Conservation (phyloP, 768 basidiomycete species). For the Termitomyces heimii region DNA sequence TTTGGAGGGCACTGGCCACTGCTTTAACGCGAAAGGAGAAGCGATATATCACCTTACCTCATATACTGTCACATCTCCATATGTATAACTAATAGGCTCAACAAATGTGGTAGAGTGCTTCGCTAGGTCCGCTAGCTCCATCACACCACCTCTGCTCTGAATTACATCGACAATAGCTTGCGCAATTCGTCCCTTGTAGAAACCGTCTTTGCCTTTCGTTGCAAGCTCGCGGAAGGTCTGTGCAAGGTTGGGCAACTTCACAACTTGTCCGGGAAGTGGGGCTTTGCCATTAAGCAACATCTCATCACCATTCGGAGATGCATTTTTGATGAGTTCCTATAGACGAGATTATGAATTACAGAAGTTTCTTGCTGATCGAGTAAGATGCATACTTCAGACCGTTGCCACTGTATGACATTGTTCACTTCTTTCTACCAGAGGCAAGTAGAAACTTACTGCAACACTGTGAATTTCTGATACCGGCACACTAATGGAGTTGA, state of each 20-base stretch:
- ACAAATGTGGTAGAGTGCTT: constrained; percentile 74
- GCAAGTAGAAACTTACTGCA: constrained; percentile 31
- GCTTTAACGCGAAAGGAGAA: neutral
- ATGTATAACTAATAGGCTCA: constrained; percentile 89
- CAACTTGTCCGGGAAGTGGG: constrained; percentile 80
- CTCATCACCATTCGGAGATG: constrained; percentile 80
- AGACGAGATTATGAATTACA: constrained; percentile 1
- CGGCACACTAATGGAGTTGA: constrained; percentile 51
- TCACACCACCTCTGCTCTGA: constrained; percentile 81
- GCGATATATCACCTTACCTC: constrained; percentile 50
- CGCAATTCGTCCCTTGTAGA: constrained; percentile 89
- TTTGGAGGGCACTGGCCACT: constrained; percentile 80
- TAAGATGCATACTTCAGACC: constrained; percentile 40
- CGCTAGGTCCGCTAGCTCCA: constrained; percentile 94
- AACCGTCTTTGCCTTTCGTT: constrained; percentile 82
- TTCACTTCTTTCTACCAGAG: constrained; percentile 1
- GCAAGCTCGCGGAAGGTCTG: constrained; percentile 78
- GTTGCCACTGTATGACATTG: constrained; percentile 38
- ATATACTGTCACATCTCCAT: constrained; percentile 81
- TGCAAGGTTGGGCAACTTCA: constrained; percentile 77
- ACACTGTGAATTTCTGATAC: constrained; percentile 77
- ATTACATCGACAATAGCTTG: constrained; percentile 86
- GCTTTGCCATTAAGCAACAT: constrained; percentile 85
- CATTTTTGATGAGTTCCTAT: constrained; percentile 65
- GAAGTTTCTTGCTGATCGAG: neutral